Evolutionary conservation across 768 basidiomycete species (phyloP).

Genomic region (Naganishia randhawae): DNA sequence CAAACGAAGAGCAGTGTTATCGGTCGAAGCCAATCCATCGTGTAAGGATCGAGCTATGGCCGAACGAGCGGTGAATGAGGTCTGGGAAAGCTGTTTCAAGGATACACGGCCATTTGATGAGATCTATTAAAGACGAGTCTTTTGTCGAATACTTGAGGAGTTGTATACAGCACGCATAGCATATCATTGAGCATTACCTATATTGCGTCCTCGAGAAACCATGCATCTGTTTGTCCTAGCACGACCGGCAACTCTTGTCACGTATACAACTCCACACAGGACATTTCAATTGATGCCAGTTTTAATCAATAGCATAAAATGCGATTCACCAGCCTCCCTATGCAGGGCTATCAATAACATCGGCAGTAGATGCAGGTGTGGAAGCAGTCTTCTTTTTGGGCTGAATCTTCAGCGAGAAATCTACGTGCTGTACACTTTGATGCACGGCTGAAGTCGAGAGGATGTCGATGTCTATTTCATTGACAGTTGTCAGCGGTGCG

Average conservation of each 20-base stretch:
- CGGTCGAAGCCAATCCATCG: constrained; percentile 72
- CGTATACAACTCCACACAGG: background rate
- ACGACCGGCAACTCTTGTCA: too few relatives aligned
- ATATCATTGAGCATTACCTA: background rate
- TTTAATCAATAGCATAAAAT: background rate
- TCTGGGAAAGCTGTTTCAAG: constrained; percentile 92
- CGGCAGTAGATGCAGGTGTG: constrained; percentile 15
- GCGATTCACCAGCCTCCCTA: background rate
- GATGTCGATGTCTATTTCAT: constrained; percentile 77
- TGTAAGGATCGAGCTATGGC: constrained; percentile 72
- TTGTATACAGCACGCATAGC: constrained; percentile 15
- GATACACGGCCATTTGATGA: constrained; percentile 98
- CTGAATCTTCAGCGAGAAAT: constrained; percentile 96
- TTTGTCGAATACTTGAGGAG: background rate
- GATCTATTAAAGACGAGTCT: constrained; percentile 39
- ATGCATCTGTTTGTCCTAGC: too few relatives aligned
- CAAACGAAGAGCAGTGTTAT: constrained; percentile 75
- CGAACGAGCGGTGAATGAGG: constrained; percentile 87
- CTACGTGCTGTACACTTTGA: constrained; percentile 84
- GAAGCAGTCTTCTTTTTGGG: constrained; percentile 32
- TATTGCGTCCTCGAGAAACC: background rate
- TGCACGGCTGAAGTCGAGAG: constrained; percentile 58
- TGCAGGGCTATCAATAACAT: constrained; percentile 8
- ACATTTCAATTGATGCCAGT: background rate
- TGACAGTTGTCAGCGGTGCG: background rate